Percentiles rank a stretch among this genome's conserved stretches.
Evolutionary conservation across 2,329 filamentous ascomycete genomes (phyloP).

Genomic region (Phyllachora maydis): DNA sequence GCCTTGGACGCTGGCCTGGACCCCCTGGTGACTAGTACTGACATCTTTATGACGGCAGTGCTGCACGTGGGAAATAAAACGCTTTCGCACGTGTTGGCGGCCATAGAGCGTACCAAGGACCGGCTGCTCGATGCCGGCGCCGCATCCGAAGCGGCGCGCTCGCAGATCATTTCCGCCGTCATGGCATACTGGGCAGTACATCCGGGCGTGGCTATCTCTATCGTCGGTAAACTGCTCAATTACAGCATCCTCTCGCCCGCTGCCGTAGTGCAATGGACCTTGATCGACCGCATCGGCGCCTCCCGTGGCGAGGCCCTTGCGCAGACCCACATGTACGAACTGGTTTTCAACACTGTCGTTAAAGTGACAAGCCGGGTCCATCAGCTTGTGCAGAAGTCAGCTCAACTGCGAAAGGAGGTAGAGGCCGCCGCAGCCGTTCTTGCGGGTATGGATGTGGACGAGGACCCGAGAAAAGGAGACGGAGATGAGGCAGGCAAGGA

Average conservation of each 20-base stretch:
- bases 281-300: conserved; percentile 33
- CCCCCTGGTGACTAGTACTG: conserved; percentile 67
- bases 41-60: conserved; percentile 84
- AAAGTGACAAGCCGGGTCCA: conserved; percentile 79
- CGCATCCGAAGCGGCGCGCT: conserved; percentile 52
- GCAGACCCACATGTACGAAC: conserved; percentile 65
- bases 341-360: conserved; percentile 69
- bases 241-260: conserved; percentile 82
- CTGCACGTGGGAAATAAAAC: conserved; percentile 91
- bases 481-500: conserved; percentile 4
- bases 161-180: conserved; percentile 78
- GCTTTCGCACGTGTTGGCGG: conserved; percentile 84
- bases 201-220: conserved; percentile 75
- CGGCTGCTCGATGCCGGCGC: conserved; percentile 63
- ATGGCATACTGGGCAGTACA: conserved; percentile 89
- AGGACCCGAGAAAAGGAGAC: no score
- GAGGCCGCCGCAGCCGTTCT: conserved; percentile 12
- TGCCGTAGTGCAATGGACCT: conserved; percentile 76
- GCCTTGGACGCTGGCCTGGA: conserved; percentile 54
- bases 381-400: conserved; percentile 40
- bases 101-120: conserved; percentile 87
- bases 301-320: conserved; percentile 44
- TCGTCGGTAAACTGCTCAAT: conserved; percentile 92
- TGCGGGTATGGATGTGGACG: conserved; percentile 12
- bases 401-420: no score